Conservation (phyloP, 208 protist species). For the Leishmania major region DNA sequence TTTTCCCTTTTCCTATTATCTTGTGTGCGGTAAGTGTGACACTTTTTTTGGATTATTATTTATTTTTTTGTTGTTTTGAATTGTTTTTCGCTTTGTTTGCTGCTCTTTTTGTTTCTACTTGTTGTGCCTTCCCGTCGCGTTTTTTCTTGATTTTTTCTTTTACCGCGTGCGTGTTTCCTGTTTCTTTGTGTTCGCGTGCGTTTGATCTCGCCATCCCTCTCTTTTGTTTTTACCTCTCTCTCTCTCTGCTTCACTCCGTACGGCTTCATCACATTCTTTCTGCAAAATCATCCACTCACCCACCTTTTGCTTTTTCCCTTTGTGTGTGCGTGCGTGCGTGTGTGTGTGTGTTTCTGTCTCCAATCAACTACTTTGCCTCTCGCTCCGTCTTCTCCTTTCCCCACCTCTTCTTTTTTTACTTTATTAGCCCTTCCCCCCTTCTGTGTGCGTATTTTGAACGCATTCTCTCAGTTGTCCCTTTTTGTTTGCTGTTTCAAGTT, state of each 20-base stretch:
- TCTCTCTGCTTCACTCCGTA: constrained; percentile 12
- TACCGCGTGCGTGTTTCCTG: background rate
- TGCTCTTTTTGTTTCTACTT: constrained; percentile 14
- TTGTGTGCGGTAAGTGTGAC: background rate
- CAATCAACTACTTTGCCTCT: background rate
- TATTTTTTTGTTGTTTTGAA: background rate
- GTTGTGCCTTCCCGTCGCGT: constrained; percentile 3
- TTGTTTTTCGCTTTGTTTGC: constrained; percentile 9
- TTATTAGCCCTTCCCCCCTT: background rate
- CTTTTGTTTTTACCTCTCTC: background rate
- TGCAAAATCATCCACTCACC: background rate
- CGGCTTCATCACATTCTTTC: constrained; percentile 5
- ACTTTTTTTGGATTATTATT: background rate
- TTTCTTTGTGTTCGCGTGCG: background rate
- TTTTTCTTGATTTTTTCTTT: constrained; percentile 8
- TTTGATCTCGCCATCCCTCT: constrained; percentile 7
- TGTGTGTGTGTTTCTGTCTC: background rate
- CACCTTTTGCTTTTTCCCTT: constrained; percentile 1
- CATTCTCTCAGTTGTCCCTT: constrained; percentile 4
- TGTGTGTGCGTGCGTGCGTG: background rate
- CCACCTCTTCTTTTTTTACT: background rate
- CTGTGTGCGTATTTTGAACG: background rate
- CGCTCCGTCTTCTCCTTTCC: background rate
- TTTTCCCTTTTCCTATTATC: background rate
- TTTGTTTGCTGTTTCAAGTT: background rate